Evolutionary conservation across 768 basidiomycete genomes (phyloP).

Genomic region (Suillus placidus): DNA sequence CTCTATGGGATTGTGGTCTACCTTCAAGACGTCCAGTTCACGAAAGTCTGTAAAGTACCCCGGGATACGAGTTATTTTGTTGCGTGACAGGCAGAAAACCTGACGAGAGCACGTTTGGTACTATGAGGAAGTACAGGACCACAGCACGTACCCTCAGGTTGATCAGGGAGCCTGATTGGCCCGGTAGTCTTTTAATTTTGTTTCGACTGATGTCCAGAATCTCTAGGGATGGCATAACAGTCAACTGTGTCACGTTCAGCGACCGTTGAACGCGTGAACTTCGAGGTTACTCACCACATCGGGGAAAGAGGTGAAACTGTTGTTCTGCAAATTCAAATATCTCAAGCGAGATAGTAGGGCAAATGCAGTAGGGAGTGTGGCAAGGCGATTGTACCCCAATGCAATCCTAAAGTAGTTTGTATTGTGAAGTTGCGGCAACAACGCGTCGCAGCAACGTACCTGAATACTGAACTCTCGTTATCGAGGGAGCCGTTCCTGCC

Average conservation of each 20-base stretch:
- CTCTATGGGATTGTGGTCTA: slow-evolving; percentile 91
- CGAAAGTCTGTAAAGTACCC: slow-evolving; percentile 74
- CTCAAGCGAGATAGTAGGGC: slow-evolving; percentile 70
- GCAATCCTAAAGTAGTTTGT: slow-evolving; percentile 62
- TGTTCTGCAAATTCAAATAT: slow-evolving; percentile 87
- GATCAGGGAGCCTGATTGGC: slow-evolving; percentile 74
- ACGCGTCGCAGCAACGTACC: slow-evolving; percentile 45
- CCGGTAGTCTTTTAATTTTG: slow-evolving; percentile 79
- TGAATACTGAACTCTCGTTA: slow-evolving; percentile 56
- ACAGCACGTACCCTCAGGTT: slow-evolving; percentile 64
- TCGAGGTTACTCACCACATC: slow-evolving; percentile 66
- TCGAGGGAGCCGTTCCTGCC: slow-evolving; percentile 49
- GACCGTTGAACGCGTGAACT: slow-evolving; percentile 7
- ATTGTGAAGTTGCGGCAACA: slow-evolving; percentile 13
- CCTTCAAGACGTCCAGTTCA: slow-evolving; percentile 75
- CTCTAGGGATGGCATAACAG: slow-evolving; percentile 83
- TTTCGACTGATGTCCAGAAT: slow-evolving; percentile 95
- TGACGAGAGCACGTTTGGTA: slow-evolving; percentile 32
- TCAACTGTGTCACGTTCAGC: slow-evolving; percentile 56
- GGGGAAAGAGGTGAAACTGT: slow-evolving; percentile 81
- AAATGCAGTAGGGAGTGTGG: slow-evolving; percentile 76
- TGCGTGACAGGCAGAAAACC: slow-evolving; percentile 87
- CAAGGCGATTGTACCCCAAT: slow-evolving; percentile 81
- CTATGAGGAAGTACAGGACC: not conserved
- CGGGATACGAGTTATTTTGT: slow-evolving; percentile 81